Evolutionary conservation across 2,329 filamentous ascomycete species (phyloP).

Genomic region (Talaromyces sp.): DNA sequence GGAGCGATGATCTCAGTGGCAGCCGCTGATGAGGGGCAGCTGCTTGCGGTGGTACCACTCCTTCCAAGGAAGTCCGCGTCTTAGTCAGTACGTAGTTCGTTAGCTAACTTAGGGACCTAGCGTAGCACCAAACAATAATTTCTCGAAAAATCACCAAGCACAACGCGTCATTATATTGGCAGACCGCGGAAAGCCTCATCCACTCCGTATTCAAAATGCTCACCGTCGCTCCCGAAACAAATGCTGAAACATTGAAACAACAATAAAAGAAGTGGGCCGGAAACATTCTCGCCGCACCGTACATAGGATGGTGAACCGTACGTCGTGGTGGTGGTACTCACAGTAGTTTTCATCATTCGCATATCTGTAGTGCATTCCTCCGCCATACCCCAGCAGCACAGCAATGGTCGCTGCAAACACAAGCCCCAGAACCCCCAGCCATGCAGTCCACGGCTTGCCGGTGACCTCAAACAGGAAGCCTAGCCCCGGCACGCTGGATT

Average conservation of each 20-base stretch:
- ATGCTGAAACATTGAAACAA: not conserved
- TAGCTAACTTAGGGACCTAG: no score
- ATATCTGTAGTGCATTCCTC: not conserved
- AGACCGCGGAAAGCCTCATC: not conserved
- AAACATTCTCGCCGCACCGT: not conserved
- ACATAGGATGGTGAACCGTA: no score
- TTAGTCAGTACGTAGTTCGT: not conserved
- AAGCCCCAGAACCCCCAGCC: slow-evolving; percentile 9
- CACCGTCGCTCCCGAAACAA: not conserved
- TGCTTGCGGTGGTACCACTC: not conserved
- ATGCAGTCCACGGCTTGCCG: slow-evolving; percentile 17
- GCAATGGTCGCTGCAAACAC: not conserved
- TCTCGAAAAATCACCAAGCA: not conserved
- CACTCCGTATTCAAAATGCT: not conserved
- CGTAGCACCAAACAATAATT: not conserved
- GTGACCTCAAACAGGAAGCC: slow-evolving; percentile 14
- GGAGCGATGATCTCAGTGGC: slow-evolving; percentile 16
- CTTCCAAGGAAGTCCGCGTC: slow-evolving; percentile 6
- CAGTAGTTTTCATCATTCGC: not conserved
- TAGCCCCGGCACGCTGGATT: slow-evolving; percentile 1
- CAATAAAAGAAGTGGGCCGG: not conserved
- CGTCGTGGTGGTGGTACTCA: not conserved
- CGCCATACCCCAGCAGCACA: not conserved
- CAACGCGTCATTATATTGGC: not conserved
- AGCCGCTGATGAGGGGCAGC: slow-evolving; percentile 4